phyloP scores from a whole-genome alignment of 2,329 filamentous ascomycete genomes.

The Stromatinia cepivora region DNA sequence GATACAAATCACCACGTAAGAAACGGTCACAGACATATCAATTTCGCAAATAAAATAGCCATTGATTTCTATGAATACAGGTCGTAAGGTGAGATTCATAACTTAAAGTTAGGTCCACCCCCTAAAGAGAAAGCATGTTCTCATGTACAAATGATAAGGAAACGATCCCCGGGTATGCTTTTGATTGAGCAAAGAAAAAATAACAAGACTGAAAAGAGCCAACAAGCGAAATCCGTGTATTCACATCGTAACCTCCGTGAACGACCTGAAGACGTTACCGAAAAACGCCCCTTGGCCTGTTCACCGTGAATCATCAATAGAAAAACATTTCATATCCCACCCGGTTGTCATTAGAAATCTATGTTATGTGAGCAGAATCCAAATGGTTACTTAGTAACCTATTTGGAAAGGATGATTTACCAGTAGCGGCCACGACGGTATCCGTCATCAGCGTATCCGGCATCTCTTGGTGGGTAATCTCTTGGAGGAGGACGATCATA shows the following conservation, averaged over 20 bases:
- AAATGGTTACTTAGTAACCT: conserved; percentile 15
- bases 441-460: conserved; percentile 37
- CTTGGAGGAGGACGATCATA: conserved; percentile 51
- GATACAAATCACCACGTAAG: conserved; percentile 9
- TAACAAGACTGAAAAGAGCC: conserved; percentile 20
- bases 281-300: conserved; percentile 23
- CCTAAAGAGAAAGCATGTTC: conserved; percentile 10
- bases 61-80: conserved; percentile 24
- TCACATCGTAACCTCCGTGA: conserved; percentile 23
- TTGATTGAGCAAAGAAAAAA: conserved; percentile 18
- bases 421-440: conserved; percentile 39
- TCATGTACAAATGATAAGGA: conserved; percentile 13
- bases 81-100: conserved; percentile 15
- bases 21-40: not conserved
- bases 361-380: conserved; percentile 27
- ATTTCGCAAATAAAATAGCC: conserved; percentile 12
- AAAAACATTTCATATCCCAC: conserved; percentile 24
- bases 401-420: conserved; percentile 31
- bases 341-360: conserved; percentile 25
- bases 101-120: not conserved
- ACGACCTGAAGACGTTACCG: conserved; percentile 22
- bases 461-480: conserved; percentile 41
- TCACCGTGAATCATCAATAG: conserved; percentile 23
- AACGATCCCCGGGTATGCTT: conserved; percentile 21
- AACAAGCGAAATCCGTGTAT: conserved; percentile 23